phyloP scores from a whole-genome alignment of 495 filamentous ascomycete genomes.

The Peziza echinospora region DNA sequence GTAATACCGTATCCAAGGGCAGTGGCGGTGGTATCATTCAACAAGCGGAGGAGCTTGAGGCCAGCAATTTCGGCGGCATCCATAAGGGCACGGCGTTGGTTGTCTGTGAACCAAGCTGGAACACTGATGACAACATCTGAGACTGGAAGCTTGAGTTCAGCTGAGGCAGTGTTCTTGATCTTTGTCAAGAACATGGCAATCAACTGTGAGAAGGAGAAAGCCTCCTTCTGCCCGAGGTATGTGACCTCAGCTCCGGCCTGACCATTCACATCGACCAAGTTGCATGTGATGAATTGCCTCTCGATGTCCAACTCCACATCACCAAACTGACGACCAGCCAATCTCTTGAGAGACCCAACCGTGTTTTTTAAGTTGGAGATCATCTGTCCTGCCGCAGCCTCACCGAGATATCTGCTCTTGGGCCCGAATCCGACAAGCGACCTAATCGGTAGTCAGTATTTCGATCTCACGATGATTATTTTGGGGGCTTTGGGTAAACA shows the following conservation, averaged over 20 bases:
- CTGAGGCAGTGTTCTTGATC: constrained; percentile 66
- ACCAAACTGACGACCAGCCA: constrained; percentile 61
- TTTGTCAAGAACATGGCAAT: constrained; percentile 90
- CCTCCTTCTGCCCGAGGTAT: constrained; percentile 86
- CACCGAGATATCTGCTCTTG: constrained; percentile 80
- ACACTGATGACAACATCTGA: constrained; percentile 85
- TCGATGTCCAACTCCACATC: constrained; percentile 87
- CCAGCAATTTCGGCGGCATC: constrained; percentile 92
- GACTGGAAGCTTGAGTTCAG: constrained; percentile 81
- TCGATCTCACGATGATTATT: not conserved
- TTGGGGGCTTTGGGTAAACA: constrained; percentile 22
- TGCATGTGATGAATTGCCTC: constrained; percentile 72
- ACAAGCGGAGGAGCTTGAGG: constrained; percentile 73
- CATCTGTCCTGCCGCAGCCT: constrained; percentile 93
- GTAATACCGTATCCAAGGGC: constrained; percentile 96
- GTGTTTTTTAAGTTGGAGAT: constrained; percentile 99
- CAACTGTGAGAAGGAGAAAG: constrained; percentile 77
- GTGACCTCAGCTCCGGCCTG: constrained; percentile 85
- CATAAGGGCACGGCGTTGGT: constrained; percentile 68
- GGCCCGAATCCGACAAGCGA: constrained; percentile 87
- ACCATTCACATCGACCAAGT: constrained; percentile 72
- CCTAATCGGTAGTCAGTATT: constrained; percentile 29
- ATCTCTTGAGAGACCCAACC: constrained; percentile 72
- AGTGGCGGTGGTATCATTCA: constrained; percentile 96
- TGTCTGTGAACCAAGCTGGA: constrained; percentile 91